Evolutionary conservation across 257 asterid genomes (phyloP).

Genomic region (Penstemon eatonii): DNA sequence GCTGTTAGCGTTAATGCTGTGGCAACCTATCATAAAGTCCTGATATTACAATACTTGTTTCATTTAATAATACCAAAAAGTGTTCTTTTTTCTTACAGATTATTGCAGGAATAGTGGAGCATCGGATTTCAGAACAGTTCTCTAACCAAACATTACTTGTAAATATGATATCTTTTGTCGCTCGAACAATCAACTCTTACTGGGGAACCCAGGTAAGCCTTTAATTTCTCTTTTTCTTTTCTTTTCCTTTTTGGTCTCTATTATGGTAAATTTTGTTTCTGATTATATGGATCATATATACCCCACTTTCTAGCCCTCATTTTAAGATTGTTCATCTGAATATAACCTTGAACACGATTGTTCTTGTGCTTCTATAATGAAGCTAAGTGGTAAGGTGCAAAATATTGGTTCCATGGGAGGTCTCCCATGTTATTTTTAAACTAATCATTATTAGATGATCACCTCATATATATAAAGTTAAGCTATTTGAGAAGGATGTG

Average conservation of each 20-base stretch:
- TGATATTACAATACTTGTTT: background rate
- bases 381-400: background rate
- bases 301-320: background rate
- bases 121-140: slow-evolving; percentile 77
- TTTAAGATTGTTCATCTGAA: background rate
- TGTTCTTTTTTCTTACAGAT: slow-evolving; percentile 45
- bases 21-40: background rate
- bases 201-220: slow-evolving; percentile 88
- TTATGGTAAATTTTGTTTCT: background rate
- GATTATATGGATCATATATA: too few species aligned
- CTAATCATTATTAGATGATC: slow-evolving; percentile 3
- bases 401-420: background rate
- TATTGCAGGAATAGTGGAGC: slow-evolving; percentile 88
- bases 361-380: background rate
- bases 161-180: slow-evolving; percentile 78
- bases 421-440: background rate
- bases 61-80: background rate
- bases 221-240: background rate
- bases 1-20: background rate
- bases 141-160: slow-evolving; percentile 71
- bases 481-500: background rate
- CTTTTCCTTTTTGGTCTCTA: background rate
- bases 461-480: background rate
- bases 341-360: background rate
- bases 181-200: slow-evolving; percentile 88